A percentile compares a stretch with the other conserved stretches of the same genome.
Conservation (phyloP, 2,329 filamentous ascomycete genomes). For the Amylocarpus encephaloides region DNA sequence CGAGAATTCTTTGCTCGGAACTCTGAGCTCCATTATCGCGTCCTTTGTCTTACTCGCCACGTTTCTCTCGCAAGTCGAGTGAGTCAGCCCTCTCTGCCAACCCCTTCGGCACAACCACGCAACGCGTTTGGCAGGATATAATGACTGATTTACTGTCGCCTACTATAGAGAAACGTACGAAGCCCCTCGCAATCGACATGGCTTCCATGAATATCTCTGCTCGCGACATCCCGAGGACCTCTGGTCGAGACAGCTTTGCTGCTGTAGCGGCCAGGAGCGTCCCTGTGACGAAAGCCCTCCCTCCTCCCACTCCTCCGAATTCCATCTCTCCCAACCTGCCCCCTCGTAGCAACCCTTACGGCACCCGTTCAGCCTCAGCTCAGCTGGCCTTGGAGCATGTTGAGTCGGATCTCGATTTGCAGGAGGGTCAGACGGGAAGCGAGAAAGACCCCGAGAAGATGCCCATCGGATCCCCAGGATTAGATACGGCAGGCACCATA, state of each 20-base stretch:
- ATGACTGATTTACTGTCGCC: slow-evolving; percentile 26
- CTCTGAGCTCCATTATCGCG: slow-evolving; percentile 22
- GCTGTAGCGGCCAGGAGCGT: slow-evolving; percentile 63
- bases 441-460: slow-evolving; percentile 20
- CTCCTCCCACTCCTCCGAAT: slow-evolving; percentile 86
- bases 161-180: slow-evolving; percentile 30
- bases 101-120: slow-evolving; percentile 2
- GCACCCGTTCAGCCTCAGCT: slow-evolving; percentile 31
- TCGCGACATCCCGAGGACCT: slow-evolving; percentile 59
- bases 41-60: slow-evolving; percentile 20
- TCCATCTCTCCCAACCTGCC: slow-evolving; percentile 86
- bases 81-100: slow-evolving; percentile 24
- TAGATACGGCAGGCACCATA: slow-evolving; percentile 75
- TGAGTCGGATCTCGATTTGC: slow-evolving; percentile 83
- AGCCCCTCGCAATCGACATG: slow-evolving; percentile 40
- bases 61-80: slow-evolving; percentile 32
- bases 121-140: slow-evolving; percentile 12
- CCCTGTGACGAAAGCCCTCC: slow-evolving; percentile 47
- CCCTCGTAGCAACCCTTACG: slow-evolving; percentile 68
- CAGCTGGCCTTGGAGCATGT: slow-evolving; percentile 50
- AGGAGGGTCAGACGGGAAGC: slow-evolving; percentile 54
- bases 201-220: slow-evolving; percentile 56
- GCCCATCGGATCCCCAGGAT: slow-evolving; percentile 31
- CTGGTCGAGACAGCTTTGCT: slow-evolving; percentile 64
- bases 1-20: slow-evolving; percentile 21